A percentile compares a stretch with the other conserved stretches of the same genome.
Evolutionary conservation across 441 rosid species (phyloP).

Genomic region (Populus hybrid): DNA sequence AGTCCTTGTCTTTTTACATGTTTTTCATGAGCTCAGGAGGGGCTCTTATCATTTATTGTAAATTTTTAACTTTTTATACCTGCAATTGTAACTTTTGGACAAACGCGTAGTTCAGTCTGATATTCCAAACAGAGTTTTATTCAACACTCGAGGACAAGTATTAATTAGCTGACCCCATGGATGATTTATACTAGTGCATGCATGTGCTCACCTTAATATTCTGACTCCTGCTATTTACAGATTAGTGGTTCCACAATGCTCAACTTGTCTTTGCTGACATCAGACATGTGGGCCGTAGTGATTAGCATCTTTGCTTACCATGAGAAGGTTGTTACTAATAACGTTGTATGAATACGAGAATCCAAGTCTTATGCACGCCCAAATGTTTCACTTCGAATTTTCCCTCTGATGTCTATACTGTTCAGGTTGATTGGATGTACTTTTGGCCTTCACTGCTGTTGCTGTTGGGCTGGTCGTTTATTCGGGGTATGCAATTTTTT

Average conservation of each 20-base stretch:
- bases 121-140: neutral
- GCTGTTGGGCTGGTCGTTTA: conserved; percentile 62
- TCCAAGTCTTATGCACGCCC: neutral
- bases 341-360: neutral
- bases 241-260: conserved; percentile 72
- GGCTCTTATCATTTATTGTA: neutral
- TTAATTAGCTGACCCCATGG: neutral
- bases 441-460: conserved; percentile 74
- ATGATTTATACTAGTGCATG: neutral
- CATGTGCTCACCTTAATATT: neutral
- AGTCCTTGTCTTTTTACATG: neutral
- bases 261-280: conserved; percentile 75
- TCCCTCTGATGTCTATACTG: conserved; percentile 4
- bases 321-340: conserved; percentile 59
- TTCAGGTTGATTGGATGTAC: conserved; percentile 88
- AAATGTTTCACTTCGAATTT: neutral
- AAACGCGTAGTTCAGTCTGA: neutral
- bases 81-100: neutral
- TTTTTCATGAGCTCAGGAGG: neutral
- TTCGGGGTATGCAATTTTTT: conserved; percentile 49
- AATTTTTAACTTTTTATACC: neutral
- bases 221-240: conserved; percentile 35
- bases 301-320: conserved; percentile 81
- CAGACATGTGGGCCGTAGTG: conserved; percentile 89
- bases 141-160: neutral